Percentiles rank a stretch among this genome's conserved stretches.
phyloP scores from a whole-genome alignment of 192 early-diverging fungal species.

The Linnemannia exigua region DNA sequence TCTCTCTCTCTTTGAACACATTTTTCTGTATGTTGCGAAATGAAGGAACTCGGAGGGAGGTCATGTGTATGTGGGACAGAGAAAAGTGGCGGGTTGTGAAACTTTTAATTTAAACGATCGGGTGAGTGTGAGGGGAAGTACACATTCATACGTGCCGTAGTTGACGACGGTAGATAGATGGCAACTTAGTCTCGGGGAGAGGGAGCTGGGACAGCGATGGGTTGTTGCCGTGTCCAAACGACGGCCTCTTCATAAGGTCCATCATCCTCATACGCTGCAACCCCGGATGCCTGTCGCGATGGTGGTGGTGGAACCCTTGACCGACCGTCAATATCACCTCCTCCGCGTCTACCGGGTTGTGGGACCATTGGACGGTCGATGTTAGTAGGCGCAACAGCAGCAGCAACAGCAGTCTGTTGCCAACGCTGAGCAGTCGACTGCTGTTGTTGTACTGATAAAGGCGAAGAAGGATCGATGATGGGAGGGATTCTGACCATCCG shows the following conservation, averaged over 20 bases:
- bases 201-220: background rate
- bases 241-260: constrained; percentile 27
- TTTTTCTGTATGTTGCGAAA: too few relatives aligned
- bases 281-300: background rate
- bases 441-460: background rate
- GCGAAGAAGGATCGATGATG: background rate
- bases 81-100: too few relatives aligned
- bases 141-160: background rate
- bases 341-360: background rate
- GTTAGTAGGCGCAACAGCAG: too few relatives aligned
- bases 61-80: too few relatives aligned
- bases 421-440: background rate
- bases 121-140: background rate
- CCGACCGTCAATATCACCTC: background rate
- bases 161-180: background rate
- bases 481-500: constrained; percentile 17
- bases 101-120: background rate
- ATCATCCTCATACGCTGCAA: constrained; percentile 14
- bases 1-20: too few relatives aligned
- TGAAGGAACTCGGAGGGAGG: too few relatives aligned
- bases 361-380: background rate
- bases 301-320: background rate
- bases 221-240: constrained; percentile 23
- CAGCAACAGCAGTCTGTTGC: background rate
- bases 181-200: background rate